Conservation (phyloP, 2,329 filamentous ascomycete genomes). For the Aspergillus sp. region DNA sequence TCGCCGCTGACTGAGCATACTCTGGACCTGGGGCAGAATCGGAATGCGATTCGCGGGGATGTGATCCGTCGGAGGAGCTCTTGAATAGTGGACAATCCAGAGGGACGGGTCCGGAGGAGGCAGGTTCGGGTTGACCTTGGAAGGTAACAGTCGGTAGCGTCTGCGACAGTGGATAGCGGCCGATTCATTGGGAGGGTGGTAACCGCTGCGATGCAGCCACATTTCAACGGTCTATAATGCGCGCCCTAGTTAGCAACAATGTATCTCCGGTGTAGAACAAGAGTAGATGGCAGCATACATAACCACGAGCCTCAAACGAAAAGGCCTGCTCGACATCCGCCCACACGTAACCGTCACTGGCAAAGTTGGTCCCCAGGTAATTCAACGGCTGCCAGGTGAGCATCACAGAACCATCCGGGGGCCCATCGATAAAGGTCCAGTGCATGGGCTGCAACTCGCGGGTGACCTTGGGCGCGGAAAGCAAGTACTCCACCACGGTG, state of each 20-base stretch:
- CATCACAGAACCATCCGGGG: constrained; percentile 71
- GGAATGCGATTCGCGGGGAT: constrained; percentile 56
- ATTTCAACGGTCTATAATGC: constrained; percentile 72
- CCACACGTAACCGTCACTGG: constrained; percentile 91
- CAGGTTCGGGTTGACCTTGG: constrained; percentile 58
- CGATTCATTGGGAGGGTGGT: constrained; percentile 62
- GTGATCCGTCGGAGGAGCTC: constrained; percentile 64
- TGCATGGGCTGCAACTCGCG: constrained; percentile 78
- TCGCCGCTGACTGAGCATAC: constrained; percentile 41
- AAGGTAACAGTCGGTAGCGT: constrained; percentile 74
- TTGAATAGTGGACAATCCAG: constrained; percentile 86
- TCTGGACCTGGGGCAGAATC: constrained; percentile 34
- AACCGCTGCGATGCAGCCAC: constrained; percentile 73
- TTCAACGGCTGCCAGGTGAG: constrained; percentile 81
- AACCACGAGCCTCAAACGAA: constrained; percentile 63
- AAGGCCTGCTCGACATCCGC: constrained; percentile 70
- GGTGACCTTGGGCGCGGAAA: constrained; percentile 75
- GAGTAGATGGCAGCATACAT: constrained; percentile 42
- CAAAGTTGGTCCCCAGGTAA: constrained; percentile 62
- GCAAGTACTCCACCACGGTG: constrained; percentile 74
- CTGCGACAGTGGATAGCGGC: constrained; percentile 69
- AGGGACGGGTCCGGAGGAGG: constrained; percentile 69
- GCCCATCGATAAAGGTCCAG: constrained; percentile 84
- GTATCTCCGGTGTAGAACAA: constrained; percentile 7
- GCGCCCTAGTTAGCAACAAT: not conserved